Evolutionary conservation across 495 filamentous ascomycete genomes (phyloP).

Genomic region (Evansstolkia leycettana): DNA sequence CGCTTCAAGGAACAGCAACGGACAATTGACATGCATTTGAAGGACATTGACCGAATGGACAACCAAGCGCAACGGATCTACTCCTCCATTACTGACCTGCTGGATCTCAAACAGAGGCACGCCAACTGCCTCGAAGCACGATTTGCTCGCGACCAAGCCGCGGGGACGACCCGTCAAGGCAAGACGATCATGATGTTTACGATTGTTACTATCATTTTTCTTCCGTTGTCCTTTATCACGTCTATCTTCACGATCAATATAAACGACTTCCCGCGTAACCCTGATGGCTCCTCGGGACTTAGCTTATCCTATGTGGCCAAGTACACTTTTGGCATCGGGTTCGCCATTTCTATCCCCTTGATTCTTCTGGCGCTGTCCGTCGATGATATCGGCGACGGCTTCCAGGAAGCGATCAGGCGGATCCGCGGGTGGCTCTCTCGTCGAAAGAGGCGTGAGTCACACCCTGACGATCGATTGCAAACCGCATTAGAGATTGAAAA

Average conservation of each 20-base stretch:
- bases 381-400: conserved; percentile 40
- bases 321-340: conserved; percentile 55
- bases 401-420: conserved; percentile 14
- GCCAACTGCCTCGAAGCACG: conserved; percentile 60
- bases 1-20: conserved; percentile 48
- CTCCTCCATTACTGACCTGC: conserved; percentile 48
- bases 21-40: conserved; percentile 46
- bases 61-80: conserved; percentile 55
- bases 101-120: conserved; percentile 53
- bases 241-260: conserved; percentile 57
- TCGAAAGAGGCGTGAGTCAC: conserved; percentile 1
- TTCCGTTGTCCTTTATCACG: conserved; percentile 56
- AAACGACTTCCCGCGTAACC: conserved; percentile 33
- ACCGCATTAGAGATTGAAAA: conserved; percentile 21
- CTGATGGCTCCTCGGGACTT: conserved; percentile 19
- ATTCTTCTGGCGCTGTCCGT: conserved; percentile 46
- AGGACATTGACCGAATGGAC: conserved; percentile 58
- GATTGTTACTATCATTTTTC: conserved; percentile 57
- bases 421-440: conserved; percentile 15
- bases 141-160: conserved; percentile 54
- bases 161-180: conserved; percentile 52
- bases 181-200: conserved; percentile 69
- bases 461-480: conserved; percentile 2
- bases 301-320: conserved; percentile 46
- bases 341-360: conserved; percentile 52